Evolutionary conservation across 495 filamentous ascomycete genomes (phyloP), one percentile per base, ranked within the genome.

Genomic region (Darksidea phi): DNA sequence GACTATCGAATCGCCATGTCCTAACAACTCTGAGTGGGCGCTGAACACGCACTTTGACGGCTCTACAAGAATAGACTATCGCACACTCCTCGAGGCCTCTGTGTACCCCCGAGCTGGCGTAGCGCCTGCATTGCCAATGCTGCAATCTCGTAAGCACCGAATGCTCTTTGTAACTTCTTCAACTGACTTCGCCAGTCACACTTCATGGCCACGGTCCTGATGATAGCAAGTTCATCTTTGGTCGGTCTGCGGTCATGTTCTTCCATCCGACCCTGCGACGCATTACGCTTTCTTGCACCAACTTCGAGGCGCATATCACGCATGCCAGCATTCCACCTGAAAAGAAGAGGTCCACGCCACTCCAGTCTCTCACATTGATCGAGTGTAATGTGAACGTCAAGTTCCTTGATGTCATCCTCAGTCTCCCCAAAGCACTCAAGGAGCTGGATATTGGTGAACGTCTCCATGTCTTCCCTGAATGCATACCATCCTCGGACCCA

Each of bases 361-460:
- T 68, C 17, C 34, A 52, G 23, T 56, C 37, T 20, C 38, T 68
- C 13, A 61, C 38, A 6, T 53, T 68, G 28, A 54, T 61, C 11
- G 66, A 68, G 50, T 68, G 66, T 51, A 68, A 68, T 43, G 48
- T 68, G 45, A 53, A 59, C 21, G 20, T 63, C 2, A 8, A 13
- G n/a, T 45, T 56, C 17, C 66, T 68, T 6, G 25, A 57, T 13
- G 34, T 54, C 6, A 32, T 62, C 5, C 52, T 68, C 11, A 26
- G 48, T 18, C 43, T 61, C 8, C 66, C 66, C 7, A 58, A 57
- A 6, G 66, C 61, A 4, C 61, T 68, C 15, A 58, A 65, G 32
- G 48, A 57, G 21, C 57, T 68, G 1, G 47, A 37, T 6, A 48
- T 68, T 18, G 61, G 61, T 3, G 66, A 68, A 49, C 37, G 66